Evolutionary conservation across 768 basidiomycete genomes (phyloP).

Genomic region (Lepiota venenata): DNA sequence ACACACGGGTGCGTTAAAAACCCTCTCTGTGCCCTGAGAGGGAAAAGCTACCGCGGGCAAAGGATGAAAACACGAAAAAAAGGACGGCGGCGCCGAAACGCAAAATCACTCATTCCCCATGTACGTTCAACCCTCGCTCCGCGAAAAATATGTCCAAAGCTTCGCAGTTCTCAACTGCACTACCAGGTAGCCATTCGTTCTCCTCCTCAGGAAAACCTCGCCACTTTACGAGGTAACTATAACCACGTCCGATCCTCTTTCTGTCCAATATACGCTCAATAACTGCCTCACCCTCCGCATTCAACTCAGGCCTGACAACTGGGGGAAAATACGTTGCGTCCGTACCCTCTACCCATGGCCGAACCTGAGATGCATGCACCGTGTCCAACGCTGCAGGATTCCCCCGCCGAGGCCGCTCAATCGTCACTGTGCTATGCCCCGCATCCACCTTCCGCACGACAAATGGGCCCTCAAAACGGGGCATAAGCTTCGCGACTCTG

Average conservation of each 20-base stretch:
- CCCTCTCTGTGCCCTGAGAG: too few species aligned
- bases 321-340: constrained; percentile 24
- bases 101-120: too few species aligned
- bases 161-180: background rate
- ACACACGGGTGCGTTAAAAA: too few species aligned
- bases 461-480: constrained; percentile 29
- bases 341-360: constrained; percentile 26
- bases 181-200: background rate
- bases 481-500: constrained; percentile 39
- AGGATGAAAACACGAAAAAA: too few species aligned
- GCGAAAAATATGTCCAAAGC: background rate
- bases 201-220: too few species aligned
- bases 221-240: constrained; percentile 30
- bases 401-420: too few species aligned
- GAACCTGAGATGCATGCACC: too few species aligned
- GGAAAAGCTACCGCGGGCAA: too few species aligned
- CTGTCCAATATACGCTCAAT: constrained; percentile 28
- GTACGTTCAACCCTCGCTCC: background rate
- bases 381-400: too few species aligned
- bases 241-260: constrained; percentile 19
- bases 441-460: constrained; percentile 3
- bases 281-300: constrained; percentile 10
- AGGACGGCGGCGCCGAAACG: too few species aligned
- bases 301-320: background rate
- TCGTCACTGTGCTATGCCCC: constrained; percentile 10